These are phyloP conservation scores for Ceratocystis eucalypticola DNA, from an alignment of 2,329 filamentous ascomycete species.

Conservation along the genomic window DNA sequence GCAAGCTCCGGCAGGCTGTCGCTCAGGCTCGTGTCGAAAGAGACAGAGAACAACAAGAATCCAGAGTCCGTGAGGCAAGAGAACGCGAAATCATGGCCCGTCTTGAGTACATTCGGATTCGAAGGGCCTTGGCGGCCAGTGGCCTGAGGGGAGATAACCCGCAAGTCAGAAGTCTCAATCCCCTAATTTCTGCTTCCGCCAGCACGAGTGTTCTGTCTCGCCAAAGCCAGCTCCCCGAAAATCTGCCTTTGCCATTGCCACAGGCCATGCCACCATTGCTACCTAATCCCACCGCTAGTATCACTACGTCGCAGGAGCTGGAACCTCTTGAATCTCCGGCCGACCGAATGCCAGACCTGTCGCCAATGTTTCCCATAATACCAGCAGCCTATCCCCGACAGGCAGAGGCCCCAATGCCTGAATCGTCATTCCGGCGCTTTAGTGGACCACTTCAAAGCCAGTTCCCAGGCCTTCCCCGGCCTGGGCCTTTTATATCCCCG, in stretches of 20 bases:
- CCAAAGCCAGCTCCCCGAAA: neutral
- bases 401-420: neutral
- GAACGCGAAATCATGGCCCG: neutral
- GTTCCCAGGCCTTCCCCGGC: neutral
- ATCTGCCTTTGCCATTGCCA: neutral
- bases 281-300: neutral
- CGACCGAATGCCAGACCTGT: neutral
- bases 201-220: neutral
- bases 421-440: neutral
- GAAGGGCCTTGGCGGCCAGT: neutral
- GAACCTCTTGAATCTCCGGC: neutral
- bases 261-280: neutral
- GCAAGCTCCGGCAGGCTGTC: neutral
- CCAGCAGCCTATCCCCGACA: neutral
- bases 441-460: neutral
- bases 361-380: neutral
- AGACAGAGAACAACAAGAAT: neutral
- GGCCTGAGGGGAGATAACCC: neutral
- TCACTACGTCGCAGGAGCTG: neutral
- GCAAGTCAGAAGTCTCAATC: neutral
- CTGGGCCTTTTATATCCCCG: neutral
- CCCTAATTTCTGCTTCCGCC: neutral
- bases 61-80: neutral
- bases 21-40: neutral
- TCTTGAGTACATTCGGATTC: neutral